Evolutionary conservation across 2,329 filamentous ascomycete species (phyloP).

Genomic region (Neonectria faginata): DNA sequence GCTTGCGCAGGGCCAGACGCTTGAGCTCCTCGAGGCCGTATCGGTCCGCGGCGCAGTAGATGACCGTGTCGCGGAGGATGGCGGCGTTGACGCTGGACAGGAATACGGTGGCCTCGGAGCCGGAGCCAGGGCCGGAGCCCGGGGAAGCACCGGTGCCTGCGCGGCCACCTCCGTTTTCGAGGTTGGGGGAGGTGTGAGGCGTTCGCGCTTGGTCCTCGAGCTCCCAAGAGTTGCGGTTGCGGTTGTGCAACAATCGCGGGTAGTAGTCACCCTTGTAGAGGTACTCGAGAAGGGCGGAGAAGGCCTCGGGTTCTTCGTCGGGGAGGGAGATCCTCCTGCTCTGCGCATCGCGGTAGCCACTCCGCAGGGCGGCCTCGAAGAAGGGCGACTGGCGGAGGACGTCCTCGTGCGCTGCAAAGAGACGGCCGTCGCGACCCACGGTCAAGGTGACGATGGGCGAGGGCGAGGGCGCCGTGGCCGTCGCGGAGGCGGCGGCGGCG

Average conservation of each 20-base stretch:
- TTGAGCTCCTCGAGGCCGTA: slow-evolving; percentile 95
- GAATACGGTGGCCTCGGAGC: slow-evolving; percentile 70
- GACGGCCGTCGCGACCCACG: slow-evolving; percentile 84
- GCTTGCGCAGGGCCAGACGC: slow-evolving; percentile 90
- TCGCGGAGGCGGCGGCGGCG: slow-evolving; percentile 8
- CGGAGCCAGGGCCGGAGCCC: slow-evolving; percentile 56
- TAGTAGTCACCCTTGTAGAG: slow-evolving; percentile 98
- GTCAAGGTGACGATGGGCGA: slow-evolving; percentile 88
- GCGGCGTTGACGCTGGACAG: slow-evolving; percentile 79
- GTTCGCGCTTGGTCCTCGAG: slow-evolving; percentile 75
- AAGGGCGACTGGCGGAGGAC: slow-evolving; percentile 87
- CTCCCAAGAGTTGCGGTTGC: slow-evolving; percentile 87
- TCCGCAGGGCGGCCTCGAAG: slow-evolving; percentile 79
- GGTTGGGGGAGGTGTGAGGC: slow-evolving; percentile 65
- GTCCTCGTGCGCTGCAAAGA: slow-evolving; percentile 96
- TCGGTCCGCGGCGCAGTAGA: slow-evolving; percentile 92
- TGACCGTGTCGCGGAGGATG: slow-evolving; percentile 89
- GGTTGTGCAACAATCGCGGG: slow-evolving; percentile 88
- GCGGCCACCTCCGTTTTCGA: slow-evolving; percentile 59
- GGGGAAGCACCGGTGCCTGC: slow-evolving; percentile 57
- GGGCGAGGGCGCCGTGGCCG: slow-evolving; percentile 49
- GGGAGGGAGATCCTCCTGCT: slow-evolving; percentile 81
- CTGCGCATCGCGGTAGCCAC: slow-evolving; percentile 79
- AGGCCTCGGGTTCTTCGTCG: slow-evolving; percentile 87
- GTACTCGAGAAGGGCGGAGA: slow-evolving; percentile 94